A percentile compares a stretch with the other conserved stretches of the same genome.
Evolutionary conservation across 2,329 filamentous ascomycete species (phyloP).

Genomic region (Nigrospora osmanthi): DNA sequence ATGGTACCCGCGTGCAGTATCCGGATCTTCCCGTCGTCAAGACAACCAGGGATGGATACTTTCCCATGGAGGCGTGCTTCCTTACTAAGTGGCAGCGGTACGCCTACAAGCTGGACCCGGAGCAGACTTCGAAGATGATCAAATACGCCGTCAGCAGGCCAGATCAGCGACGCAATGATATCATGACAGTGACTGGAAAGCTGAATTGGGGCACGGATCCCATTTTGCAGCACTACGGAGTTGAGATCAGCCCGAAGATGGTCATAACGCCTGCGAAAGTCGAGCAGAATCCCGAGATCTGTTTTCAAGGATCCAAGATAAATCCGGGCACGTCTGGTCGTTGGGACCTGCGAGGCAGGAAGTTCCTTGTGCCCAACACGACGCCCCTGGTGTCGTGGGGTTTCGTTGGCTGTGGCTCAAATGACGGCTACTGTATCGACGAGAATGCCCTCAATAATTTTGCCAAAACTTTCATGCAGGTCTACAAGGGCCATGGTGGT

Average conservation of each 20-base stretch:
- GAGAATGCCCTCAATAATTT: constrained; percentile 54
- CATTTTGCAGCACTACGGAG: constrained; percentile 64
- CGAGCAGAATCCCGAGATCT: constrained; percentile 61
- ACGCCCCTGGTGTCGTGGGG: constrained; percentile 65
- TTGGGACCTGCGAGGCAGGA: constrained; percentile 81
- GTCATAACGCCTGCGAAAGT: constrained; percentile 62
- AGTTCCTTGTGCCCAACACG: constrained; percentile 62
- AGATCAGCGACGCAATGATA: constrained; percentile 55
- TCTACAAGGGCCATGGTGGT: constrained; percentile 44
- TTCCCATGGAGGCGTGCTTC: constrained; percentile 55
- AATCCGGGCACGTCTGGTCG: constrained; percentile 63
- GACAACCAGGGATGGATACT: constrained; percentile 43
- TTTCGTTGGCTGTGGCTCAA: constrained; percentile 49
- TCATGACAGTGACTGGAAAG: constrained; percentile 58
- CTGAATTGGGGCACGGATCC: constrained; percentile 63
- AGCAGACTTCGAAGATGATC: constrained; percentile 80
- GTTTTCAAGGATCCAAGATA: constrained; percentile 51
- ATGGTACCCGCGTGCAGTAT: constrained; percentile 39
- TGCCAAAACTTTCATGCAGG: constrained; percentile 30
- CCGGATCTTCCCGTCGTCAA: constrained; percentile 48
- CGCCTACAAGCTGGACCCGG: constrained; percentile 50
- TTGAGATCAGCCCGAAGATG: constrained; percentile 59
- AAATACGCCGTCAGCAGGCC: constrained; percentile 83
- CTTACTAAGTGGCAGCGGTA: constrained; percentile 51
- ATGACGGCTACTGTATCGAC: constrained; percentile 37